Base-by-base conservation (phyloP, 371 early-diverging fungal genomes). In the Synchytrium microbalum region DNA sequence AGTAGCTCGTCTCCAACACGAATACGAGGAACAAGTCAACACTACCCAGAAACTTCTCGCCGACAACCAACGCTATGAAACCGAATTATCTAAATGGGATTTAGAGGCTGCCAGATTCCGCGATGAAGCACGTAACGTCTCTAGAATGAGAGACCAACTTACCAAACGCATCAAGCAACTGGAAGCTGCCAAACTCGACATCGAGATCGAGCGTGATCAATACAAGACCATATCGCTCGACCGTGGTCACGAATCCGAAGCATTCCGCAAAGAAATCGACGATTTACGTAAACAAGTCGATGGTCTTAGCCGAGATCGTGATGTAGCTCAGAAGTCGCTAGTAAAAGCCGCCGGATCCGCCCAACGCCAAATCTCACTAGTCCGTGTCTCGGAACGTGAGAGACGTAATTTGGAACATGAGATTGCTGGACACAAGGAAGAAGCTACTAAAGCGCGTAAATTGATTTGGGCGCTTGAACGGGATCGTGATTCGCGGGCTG, bases 351-450 rank as follows among this genome's bases (percentile, higher is more conserved):
- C 24, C 75, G 77, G 63, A 67, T 77, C 3, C 32, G 61, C 53
- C 69, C 67, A 16, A 65, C 69, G 52, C 60, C 63, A 0, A 65
- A 72, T 24, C 57, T 74, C 54, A 51, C 73, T 14, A 10, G 73
- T 25, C 65, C 77, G 16, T 67, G 70, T 24, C 64, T 64, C 53
- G 78, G 78, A 61, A 67, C 72, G 32, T 72, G 46, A 38, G 19
- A 5, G 75, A 26, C 75, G 74, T 63, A 77, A 77, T 59, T 67
- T 82, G 8, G 77, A 80, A 64, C 66, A 78, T 5, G 79, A 82
- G 54, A 63, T 78, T 1, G 66, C 59, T 8, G 67, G 79, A 13
- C 74, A 72, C 59, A 55, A 70, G 26, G 59, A 63, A 30, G 79
- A 78, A 27, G 61, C 70, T 13, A 32, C 52, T 13, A 68, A 73